Base-by-base conservation (phyloP, 495 filamentous ascomycete species). In the Hypoxylon crocopeplum region DNA sequence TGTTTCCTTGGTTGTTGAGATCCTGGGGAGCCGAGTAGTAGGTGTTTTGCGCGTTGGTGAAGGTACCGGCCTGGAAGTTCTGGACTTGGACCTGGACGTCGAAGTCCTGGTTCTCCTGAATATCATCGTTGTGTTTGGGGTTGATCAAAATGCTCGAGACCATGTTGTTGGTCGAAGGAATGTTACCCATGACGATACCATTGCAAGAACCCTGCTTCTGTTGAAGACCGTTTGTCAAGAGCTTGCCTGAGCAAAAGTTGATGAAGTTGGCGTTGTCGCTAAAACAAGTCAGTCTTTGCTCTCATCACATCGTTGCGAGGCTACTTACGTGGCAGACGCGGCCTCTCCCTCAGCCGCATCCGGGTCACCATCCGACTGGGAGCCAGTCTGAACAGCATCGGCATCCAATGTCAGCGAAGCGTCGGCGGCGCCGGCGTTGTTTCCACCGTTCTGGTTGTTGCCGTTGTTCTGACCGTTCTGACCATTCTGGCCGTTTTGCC, bases 1-100 rank as follows among this genome's bases (percentile, higher is more conserved):
- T 76, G 7, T 74, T 67, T 15, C 86, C 84, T n/a, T 68, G 59
- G 24, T 67, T 69, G 15, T 79, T 69, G 5, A 91, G 75, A 8
- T 74, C 59, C 69, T 90, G 88, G 15, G 88, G 88, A n/a, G 85
- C 84, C 20, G 82, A 69, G 71, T 90, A 91, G 70, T 91, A 91
- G 27, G 87, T 86, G 38, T 69, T 75, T 30, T 71, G 71, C 39
- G 84, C 80, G 58, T 89, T 86, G 38, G 85, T 86, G 70, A 91
- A 91, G 21, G 81, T 80, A 47, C 88, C 88, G 22, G 86, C 76
- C 16, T 75, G 57, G 42, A 91, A 80, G 67, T 88, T 87, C 19
- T 54, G 49, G 25, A 89, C 75, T 48, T 86, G 80, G 19, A 90
- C 75, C 21, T 72, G 54, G 57, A 91, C 78, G 27, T 78, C 69